Evolutionary conservation across 1,284 basidiomycete species (phyloP), one percentile per base, ranked within the genome.

Genomic region (Cryptococcus amylolentus): DNA sequence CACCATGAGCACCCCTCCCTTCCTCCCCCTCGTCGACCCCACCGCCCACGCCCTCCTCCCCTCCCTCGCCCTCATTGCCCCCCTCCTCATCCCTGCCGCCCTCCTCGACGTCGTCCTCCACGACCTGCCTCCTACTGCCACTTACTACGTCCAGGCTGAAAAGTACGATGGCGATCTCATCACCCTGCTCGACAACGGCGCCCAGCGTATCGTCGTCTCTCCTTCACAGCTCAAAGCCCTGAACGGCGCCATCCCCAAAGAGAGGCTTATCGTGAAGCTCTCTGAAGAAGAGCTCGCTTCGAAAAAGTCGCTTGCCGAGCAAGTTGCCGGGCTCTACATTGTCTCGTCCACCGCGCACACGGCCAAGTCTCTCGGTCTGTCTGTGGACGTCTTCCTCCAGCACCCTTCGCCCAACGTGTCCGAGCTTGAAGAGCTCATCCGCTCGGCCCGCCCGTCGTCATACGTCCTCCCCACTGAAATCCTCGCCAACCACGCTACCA

Each of bases 391-490:
- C 50, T 80, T 86, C 43, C 81, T 84, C 14, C 80, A 79, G 60
- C 72, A 61, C 49, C 87, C 69, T 80, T 83, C 62, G 3, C 53
- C 72, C 0, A 59, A 72, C 1, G 54, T 71, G 14, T 58, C 69
- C 56, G 57, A 64, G 50, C 80, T 84, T 61, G 77, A 88, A 47
- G 72, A 80, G 39, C 77, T 79, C 35, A 83, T 85, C 61, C 84
- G 84, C 23, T 83, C 86, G 18, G 83, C 83, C 12, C 81, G 86
- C 12, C 84, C 90, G 49, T 80, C 92, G 45, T 84, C 83, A 2
- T 80, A 87, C n/a, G 84, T 91, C 59, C 78, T 94, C 53, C 86
- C 88, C 8, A 82, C 84, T n/a, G 84, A 85, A 28, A 81, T 85
- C 57, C 83, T 94, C 52, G 87, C 88, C 12, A 78, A 86, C 38